Base-by-base conservation (phyloP, 495 filamentous ascomycete species). In the Staphylotrichum longicolle region DNA sequence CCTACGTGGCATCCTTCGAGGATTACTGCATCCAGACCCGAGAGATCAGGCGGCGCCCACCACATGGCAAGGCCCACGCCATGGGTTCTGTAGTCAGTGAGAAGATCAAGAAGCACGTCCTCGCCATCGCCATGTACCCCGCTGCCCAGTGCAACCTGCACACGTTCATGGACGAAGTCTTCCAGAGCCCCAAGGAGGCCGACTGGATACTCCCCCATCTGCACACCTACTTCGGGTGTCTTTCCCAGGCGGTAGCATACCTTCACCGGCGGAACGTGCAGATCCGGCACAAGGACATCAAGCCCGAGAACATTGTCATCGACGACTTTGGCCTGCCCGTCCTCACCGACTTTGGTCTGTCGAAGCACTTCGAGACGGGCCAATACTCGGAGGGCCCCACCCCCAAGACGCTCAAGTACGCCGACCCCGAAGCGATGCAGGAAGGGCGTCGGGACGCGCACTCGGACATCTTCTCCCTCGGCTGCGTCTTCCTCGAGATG, bases 401-500 rank as follows among this genome's bases (percentile, higher is more conserved):
- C 3, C 65, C 53, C 15, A 73, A 75, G 51, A 76, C 75, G 4
- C 65, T 61, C 9, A 74, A 70, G 39, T 84, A 82, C 62, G 76
- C 74, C 30, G 75, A 78, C 8, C 81, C 81, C 3, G 79, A 82
- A 64, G 73, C 72, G 4, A 68, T 68, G n/a, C 57, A 67, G 20
- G 64, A 76, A 54, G 65, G 65, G 3, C 46, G 51, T n/a, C 73
- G 77, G 2, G 76, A 77, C 34, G 68, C 72, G n/a, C 69, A 72
- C 9, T 77, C 74, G 10, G 80, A 83, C 64, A 68, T 81, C 2
- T 83, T 78, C 70, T 75, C 74, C 1, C 71, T 83, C 3, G 80
- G 80, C 11, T 80, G 78, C 55, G 74, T 83, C 10, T 80, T 69
- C 55, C 72, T 82, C 4, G 80, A 82, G 60, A 75, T 78, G 48